Base-by-base conservation (phyloP, 176 grass and related monocot species). In the Oryza australiensis region DNA sequence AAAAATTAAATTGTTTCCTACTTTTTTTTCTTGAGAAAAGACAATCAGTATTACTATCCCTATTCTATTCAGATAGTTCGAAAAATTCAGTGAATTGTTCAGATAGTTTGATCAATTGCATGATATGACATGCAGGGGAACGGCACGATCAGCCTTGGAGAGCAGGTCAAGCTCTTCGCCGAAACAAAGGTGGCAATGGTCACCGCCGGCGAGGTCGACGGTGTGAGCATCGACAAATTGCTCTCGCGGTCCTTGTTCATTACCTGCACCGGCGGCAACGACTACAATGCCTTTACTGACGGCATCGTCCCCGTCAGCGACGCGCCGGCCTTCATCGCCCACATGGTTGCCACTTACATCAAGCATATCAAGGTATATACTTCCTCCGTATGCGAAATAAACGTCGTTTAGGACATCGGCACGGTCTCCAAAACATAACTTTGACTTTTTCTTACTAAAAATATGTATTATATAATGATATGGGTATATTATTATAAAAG, bases 261-360 rank as follows among this genome's bases (percentile, higher is more conserved):
- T 9, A 12, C 60, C 63, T 69, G 87, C 81, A 29, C 62, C 28
- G 87, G 69, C 9, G 81, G 81, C 81, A 88, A 88, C 3, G 87
- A 88, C 28, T 84, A 84, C 28, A 3, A 0, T 0, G 37, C 69
- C 18, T 84, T 88, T 37, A 20, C 18, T 30, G 0, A 67, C 1
- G 81, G 66, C 14, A 81, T 38, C n/a, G 43, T 42, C 20, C 69
- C 74, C 4, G 8, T 16, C 14, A 74, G 68, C 49, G 37, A 48
- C 4, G 74, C 80, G 6, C 81, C 74, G 22, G 33, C 29, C 48
- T 48, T 74, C 81, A 30, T 80, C 8, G 48, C 69, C 48, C 24
- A 8, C 63, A 68, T 80, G 81, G 49, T 84, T 49, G 5, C 63
- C 48, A 33, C 38, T 1, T 88, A 84, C 81, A 24, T 88, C 75